These are phyloP conservation scores for Chaetomiaceae sp. DNA, from an alignment of 2,329 filamentous ascomycete species.

Conservation along the genomic window DNA sequence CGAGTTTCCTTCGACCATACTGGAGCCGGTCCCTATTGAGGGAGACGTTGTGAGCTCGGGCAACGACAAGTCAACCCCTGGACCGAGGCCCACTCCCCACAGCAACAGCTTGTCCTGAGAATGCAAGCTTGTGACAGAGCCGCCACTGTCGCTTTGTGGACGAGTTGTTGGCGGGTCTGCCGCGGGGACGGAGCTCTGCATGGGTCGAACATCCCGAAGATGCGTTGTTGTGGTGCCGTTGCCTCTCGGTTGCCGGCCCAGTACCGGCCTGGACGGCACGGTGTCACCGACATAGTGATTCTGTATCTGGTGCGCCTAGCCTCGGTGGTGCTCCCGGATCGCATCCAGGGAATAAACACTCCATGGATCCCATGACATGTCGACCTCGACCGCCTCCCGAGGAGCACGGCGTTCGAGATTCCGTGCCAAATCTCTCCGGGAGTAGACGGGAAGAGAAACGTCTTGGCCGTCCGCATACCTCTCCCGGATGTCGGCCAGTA, in stretches of 20 bases:
- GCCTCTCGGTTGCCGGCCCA: background rate
- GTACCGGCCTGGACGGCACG: background rate
- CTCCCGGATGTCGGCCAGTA: constrained; percentile 16
- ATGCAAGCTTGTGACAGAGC: background rate
- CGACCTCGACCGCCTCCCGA: background rate
- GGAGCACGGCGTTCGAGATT: background rate
- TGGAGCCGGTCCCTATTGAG: background rate
- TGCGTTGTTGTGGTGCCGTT: background rate
- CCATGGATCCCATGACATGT: constrained; percentile 14
- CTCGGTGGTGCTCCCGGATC: constrained; percentile 1
- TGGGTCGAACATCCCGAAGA: no score
- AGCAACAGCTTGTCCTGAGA: constrained; percentile 5
- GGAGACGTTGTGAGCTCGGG: constrained; percentile 7
- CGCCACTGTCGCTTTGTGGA: background rate
- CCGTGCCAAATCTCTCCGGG: background rate
- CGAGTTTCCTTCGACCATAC: background rate
- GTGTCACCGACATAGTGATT: background rate
- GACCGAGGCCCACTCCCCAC: background rate
- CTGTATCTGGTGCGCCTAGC: background rate
- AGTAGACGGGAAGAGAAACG: constrained; percentile 11
- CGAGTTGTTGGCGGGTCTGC: background rate
- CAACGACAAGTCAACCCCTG: background rate
- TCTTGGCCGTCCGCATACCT: background rate
- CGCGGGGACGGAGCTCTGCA: background rate
- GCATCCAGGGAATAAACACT: background rate